phyloP scores from a whole-genome alignment of 305 asterid genomes.

The Fraxinus platypoda region DNA sequence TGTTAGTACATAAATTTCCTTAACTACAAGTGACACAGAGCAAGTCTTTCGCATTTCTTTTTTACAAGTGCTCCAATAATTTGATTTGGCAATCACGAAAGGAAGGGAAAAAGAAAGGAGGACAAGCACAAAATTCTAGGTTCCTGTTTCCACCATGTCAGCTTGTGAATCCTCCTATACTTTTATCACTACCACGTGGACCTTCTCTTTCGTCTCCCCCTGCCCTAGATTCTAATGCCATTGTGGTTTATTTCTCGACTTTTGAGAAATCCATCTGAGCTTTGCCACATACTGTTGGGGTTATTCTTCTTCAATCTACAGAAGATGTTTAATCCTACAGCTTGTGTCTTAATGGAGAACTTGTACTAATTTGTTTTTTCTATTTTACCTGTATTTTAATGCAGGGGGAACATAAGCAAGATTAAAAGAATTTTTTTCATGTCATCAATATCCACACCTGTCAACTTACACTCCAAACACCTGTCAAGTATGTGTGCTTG shows the following conservation, averaged over 20 bases:
- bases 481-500: background rate
- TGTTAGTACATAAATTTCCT: background rate
- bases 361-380: background rate
- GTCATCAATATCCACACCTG: background rate
- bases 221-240: background rate
- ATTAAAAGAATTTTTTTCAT: background rate
- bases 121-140: background rate
- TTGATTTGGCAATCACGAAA: background rate
- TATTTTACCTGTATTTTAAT: background rate
- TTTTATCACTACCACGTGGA: background rate
- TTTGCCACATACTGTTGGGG: background rate
- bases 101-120: background rate
- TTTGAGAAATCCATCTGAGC: background rate
- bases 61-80: background rate
- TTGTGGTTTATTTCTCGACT: background rate
- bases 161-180: background rate
- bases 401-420: background rate
- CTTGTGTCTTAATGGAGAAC: background rate
- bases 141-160: background rate
- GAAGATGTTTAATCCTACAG: background rate
- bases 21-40: background rate
- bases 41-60: background rate
- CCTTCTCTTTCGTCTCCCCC: background rate
- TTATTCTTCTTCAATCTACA: background rate
- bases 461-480: background rate